Evolutionary conservation across 176 grass and related monocot species (phyloP), one percentile per base, ranked within the genome.

Genomic region (Coix lacrymajobi): DNA sequence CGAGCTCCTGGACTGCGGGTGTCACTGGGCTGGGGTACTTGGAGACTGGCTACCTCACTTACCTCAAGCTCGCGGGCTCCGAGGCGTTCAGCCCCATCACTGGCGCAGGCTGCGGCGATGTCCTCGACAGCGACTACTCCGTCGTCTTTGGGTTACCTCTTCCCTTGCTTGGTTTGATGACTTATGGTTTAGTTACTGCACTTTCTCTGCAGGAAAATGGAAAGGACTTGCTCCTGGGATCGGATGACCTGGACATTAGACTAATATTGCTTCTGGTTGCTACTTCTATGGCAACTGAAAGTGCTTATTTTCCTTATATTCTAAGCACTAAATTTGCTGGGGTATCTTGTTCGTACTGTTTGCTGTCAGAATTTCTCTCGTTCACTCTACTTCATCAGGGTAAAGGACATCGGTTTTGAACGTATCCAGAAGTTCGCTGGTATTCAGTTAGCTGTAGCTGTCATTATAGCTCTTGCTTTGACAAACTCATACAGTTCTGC

Each of bases 231-330:
- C n/a, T n/a, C 30, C 78, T 90, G 81, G 88, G 85, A 73, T 38
- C 92, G 11, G 83, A 86, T 16, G 83, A 91, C 62, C 75, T 73
- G 68, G 88, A 94, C 87, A 68, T 83, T 80, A 84, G 78, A 19
- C 73, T 97, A 51, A 86, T 87, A 40, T 82, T 97, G 81, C 81
- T 94, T 87, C 83, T 85, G 41, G 69, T 83, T 20, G 88, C 95
- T n/a, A 94, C 95, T 84, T 94, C 95, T 13, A 70, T 97, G 92
- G 95, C 95, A 28, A 90, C 92, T 66, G 89, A 92, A 0, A 94
- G 95, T 69, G 86, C 94, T 81, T 97, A 92, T 91, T 97, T 97
- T 70, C 87, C 94, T 46, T 97, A 90, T 60, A 71, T 97, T 57
- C 82, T 97, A 43, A 94, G 70, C 62, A 92, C 92, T 30, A 91